Base-by-base conservation (phyloP, 805 yeast species). In the Tetrapisispora nanseiensis region DNA sequence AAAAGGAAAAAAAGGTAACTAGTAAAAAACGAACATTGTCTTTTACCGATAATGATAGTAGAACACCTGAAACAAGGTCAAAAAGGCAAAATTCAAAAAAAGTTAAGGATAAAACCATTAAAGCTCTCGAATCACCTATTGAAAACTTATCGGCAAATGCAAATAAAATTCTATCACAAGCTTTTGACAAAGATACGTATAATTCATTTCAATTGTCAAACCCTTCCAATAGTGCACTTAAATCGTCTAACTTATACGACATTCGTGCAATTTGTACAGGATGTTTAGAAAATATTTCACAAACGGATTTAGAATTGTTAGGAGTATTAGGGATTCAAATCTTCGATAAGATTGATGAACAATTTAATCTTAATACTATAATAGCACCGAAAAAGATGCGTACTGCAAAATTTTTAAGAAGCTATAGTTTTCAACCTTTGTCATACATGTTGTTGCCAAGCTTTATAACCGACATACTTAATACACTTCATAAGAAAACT, bases 341-440 rank as follows among this genome's bases (percentile, higher is more conserved):
- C 7, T 61, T 63, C 4, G 57, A 63, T 12, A 63, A 62, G 13
- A 58, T 70, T 11, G 43, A 42, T 12, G 38, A 46, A 13, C 20
- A 21, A 8, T 28, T 37, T 11, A 69, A 67, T 37, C 59, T 70
- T 34, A 74, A 76, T 51, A 61, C 75, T 0, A 62, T 83, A 10
- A 75, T 89, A 10, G 89, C 97, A 0, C 95, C 97, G 1, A 77
- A 77, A 46, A 70, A 82, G n/a, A 57, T 83, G 51, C 69, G 97
- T 49, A 90, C 97, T 0, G 95, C 83, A 44, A 92, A 90, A 62
- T 89, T 90, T 54, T 68, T 90, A 41, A 72, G 74, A 33, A 77
- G 87, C 18, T 63, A 87, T 39, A 75, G 86, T 40, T 68, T 68
- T 33, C 77, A 69, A 37, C 72, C 76, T 0, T 45, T 68, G 9